These are phyloP conservation scores for Haplosporangium sp. DNA, from an alignment of 371 early-diverging fungal genomes.

Conservation along the genomic window DNA sequence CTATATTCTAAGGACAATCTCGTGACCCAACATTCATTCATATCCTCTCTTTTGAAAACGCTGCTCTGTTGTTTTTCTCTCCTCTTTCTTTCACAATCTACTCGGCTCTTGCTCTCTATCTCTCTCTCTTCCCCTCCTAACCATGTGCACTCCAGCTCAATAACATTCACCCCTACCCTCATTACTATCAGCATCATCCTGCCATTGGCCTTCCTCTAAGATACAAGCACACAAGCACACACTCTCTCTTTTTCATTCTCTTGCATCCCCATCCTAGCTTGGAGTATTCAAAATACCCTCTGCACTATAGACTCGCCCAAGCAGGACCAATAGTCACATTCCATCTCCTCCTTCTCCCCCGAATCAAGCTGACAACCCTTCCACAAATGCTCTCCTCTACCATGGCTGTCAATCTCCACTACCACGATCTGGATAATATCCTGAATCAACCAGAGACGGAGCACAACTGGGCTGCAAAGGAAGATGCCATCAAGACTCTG, in stretches of 20 bases:
- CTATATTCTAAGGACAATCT: too few species aligned
- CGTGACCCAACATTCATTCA: too few species aligned
- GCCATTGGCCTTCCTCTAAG: too few species aligned
- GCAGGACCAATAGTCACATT: neutral
- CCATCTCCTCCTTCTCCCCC: neutral
- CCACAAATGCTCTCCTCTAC: slow-evolving; percentile 25
- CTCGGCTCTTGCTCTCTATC: neutral
- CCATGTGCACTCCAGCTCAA: slow-evolving; percentile 4
- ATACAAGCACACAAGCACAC: too few species aligned
- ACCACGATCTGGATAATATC: slow-evolving; percentile 45
- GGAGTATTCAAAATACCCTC: too few species aligned
- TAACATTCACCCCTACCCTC: neutral
- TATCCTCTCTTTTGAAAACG: too few species aligned
- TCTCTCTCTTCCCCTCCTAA: neutral
- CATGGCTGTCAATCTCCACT: slow-evolving; percentile 36
- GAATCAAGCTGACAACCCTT: neutral
- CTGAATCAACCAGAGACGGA: slow-evolving; percentile 53
- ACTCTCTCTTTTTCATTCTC: too few species aligned
- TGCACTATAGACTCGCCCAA: too few species aligned
- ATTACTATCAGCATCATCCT: too few species aligned
- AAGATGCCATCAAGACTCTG: slow-evolving; percentile 32
- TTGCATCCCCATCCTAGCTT: too few species aligned
- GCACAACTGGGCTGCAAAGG: slow-evolving; percentile 54
- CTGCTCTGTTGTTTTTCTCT: neutral
- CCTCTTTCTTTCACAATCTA: too few species aligned